These are phyloP conservation scores for Periconia sp. DNA, from an alignment of 2,329 filamentous ascomycete species.

Conservation along the genomic window DNA sequence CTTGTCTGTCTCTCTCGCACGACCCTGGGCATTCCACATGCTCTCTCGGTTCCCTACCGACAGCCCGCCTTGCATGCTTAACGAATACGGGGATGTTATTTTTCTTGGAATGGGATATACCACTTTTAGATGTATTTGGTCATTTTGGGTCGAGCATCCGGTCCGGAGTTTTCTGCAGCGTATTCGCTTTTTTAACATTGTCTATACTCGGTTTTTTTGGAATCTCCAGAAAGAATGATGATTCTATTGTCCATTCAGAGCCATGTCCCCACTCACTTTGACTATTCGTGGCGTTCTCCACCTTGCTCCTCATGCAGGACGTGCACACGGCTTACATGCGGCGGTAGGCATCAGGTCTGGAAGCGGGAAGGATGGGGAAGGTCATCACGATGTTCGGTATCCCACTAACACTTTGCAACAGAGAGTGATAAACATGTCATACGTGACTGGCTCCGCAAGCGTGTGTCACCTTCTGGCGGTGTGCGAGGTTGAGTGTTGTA, in stretches of 20 bases:
- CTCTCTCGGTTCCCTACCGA: not conserved
- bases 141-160: constrained; percentile 5
- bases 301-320: not conserved
- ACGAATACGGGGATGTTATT: constrained; percentile 1
- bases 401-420: not conserved
- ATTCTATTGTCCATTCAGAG: not conserved
- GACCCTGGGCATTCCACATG: not conserved
- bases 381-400: not conserved
- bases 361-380: not conserved
- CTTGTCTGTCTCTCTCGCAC: too few species aligned
- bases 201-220: not conserved
- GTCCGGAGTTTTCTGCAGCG: constrained; percentile 12
- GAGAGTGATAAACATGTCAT: not conserved
- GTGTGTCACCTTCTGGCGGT: not conserved
- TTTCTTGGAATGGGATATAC: constrained; percentile 3
- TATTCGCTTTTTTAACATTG: not conserved
- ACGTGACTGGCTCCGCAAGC: not conserved
- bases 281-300: not conserved
- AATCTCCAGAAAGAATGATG: not conserved
- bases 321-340: not conserved
- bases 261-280: not conserved
- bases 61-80: not conserved
- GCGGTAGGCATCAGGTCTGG: not conserved
- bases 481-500: not conserved
- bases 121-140: constrained; percentile 1